Conservation (phyloP, 2,329 filamentous ascomycete genomes). For the Hymenoscyphus infarciens region DNA sequence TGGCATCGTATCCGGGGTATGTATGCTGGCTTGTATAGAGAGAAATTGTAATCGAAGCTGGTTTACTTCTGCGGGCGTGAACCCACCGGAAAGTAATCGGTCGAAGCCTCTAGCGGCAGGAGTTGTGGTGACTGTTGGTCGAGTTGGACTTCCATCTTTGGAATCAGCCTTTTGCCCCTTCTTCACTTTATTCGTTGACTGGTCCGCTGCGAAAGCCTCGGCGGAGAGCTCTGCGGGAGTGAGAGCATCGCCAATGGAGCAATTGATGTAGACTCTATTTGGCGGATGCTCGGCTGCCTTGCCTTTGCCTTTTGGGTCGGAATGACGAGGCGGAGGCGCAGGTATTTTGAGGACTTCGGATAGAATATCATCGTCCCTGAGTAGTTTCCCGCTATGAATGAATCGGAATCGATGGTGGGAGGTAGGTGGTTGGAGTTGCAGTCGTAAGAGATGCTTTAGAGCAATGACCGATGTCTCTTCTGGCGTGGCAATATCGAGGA, state of each 20-base stretch:
- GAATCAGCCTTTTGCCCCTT: constrained; percentile 14
- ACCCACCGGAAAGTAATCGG: constrained; percentile 74
- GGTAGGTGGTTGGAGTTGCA: constrained; percentile 59
- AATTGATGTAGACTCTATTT: constrained; percentile 79
- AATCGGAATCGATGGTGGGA: constrained; percentile 74
- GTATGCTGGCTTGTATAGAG: constrained; percentile 74
- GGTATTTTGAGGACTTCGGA: constrained; percentile 63
- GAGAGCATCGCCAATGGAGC: constrained; percentile 78
- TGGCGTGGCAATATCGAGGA: constrained; percentile 69
- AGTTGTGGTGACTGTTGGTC: constrained; percentile 36
- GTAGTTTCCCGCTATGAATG: constrained; percentile 84
- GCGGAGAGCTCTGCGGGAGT: constrained; percentile 63
- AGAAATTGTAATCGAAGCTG: constrained; percentile 85
- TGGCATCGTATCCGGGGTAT: constrained; percentile 87
- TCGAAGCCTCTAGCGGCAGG: constrained; percentile 78
- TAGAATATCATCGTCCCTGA: constrained; percentile 70
- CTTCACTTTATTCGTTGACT: constrained; percentile 20
- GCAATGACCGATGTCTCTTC: constrained; percentile 67
- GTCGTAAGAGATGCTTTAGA: constrained; percentile 78
- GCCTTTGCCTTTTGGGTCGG: constrained; percentile 55
- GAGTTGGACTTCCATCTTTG: constrained; percentile 16
- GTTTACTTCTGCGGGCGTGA: constrained; percentile 78
- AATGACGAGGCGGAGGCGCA: constrained; percentile 44
- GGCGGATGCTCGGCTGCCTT: constrained; percentile 55
- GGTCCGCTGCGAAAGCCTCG: constrained; percentile 48